phyloP scores from a whole-genome alignment of 768 basidiomycete species.

The Clathrus columnatus region DNA sequence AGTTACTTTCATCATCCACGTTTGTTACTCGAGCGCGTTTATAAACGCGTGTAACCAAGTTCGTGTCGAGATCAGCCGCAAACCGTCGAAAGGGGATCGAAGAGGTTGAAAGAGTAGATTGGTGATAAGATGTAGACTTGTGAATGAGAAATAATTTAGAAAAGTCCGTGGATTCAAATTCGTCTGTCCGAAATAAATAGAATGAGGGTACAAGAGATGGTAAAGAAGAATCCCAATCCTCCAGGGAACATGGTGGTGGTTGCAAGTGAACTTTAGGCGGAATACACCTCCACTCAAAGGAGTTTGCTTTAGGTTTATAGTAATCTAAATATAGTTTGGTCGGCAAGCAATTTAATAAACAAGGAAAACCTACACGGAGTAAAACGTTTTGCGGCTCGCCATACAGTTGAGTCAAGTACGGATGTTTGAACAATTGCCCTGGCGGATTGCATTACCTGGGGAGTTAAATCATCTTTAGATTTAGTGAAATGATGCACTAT shows the following conservation, averaged over 20 bases:
- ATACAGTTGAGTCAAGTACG: not conserved
- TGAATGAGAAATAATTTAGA: not conserved
- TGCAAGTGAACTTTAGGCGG: not conserved
- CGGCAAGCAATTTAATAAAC: not conserved
- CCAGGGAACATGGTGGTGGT: not conserved
- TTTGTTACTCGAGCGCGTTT: not conserved
- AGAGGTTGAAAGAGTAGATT: not conserved
- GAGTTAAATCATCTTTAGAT: not conserved
- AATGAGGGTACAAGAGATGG: not conserved
- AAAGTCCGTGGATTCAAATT: constrained; percentile 8
- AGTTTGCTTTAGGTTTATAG: not conserved
- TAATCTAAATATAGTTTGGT: not conserved
- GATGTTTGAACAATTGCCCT: not conserved
- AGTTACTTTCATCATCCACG: constrained; percentile 1
- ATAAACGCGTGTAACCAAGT: not conserved
- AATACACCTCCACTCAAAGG: not conserved
- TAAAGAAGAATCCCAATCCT: constrained; percentile 2
- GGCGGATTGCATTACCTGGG: not conserved
- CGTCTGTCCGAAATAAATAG: not conserved
- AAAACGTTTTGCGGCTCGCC: not conserved
- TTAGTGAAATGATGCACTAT: not conserved
- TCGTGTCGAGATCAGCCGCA: constrained; percentile 3
- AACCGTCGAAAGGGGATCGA: not conserved
- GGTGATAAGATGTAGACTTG: not conserved
- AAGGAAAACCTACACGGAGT: not conserved